Base-by-base conservation (phyloP, 2,329 filamentous ascomycete genomes). In the Pseudocercospora pini-densiflorae region DNA sequence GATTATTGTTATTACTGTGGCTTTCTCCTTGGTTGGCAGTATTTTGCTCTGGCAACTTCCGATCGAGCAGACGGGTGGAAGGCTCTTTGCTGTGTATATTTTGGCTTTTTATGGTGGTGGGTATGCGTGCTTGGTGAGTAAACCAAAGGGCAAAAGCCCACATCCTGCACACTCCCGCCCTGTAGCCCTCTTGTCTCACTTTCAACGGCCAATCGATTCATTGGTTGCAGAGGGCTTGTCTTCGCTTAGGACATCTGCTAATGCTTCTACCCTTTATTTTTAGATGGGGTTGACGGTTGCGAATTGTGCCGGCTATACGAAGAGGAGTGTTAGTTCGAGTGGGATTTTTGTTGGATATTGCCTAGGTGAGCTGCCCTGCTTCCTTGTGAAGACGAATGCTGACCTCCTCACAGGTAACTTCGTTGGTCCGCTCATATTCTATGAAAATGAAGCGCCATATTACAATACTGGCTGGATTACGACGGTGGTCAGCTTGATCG, bases 231-330 rank as follows among this genome's bases (percentile, higher is more conserved):
- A n/a, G n/a, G n/a, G n/a, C n/a, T n/a, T n/a, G n/a, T n/a, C n/a
- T n/a, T n/a, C n/a, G n/a, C n/a, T n/a, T n/a, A n/a, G n/a, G n/a
- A n/a, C n/a, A n/a, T n/a, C n/a, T n/a, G n/a, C n/a, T n/a, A n/a
- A n/a, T n/a, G n/a, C n/a, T n/a, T n/a, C n/a, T n/a, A n/a, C n/a
- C n/a, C n/a, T n/a, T n/a, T n/a, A n/a, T n/a, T n/a, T n/a, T n/a
- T n/a, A n/a, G n/a, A 84, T 87, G 79, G 82, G 82, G 0, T 71
- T 85, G 5, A 79, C 81, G 54, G 80, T 83, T 49, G 83, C 83
- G 27, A 85, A 86, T 66, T 85, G 81, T 10, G 82, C 84, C 0
- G 84, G 84, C 1, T 85, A 86, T 61, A 85, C 84, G 0, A 86
- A 86, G 73, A 76, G 82, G 1, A 81, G 81, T 1, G 75, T 85